Evolutionary conservation across 2,329 filamentous ascomycete genomes (phyloP).

Genomic region (Gnomoniopsis smithogilvyi): DNA sequence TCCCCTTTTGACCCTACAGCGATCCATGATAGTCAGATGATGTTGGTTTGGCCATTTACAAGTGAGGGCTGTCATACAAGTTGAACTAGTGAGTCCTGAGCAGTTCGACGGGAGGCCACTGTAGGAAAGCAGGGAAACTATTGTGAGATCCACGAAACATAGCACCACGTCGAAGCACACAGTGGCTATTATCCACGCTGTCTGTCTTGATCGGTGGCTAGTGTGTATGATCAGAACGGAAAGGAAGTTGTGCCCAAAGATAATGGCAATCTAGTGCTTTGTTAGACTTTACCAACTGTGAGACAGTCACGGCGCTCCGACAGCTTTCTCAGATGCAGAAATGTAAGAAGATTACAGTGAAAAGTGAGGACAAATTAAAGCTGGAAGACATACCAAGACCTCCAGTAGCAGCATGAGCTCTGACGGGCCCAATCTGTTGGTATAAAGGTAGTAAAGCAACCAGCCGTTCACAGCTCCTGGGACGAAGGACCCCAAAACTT

Average conservation of each 20-base stretch:
- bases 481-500: constrained; percentile 28
- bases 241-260: constrained; percentile 30
- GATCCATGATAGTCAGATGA: not conserved
- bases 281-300: not conserved
- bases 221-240: constrained; percentile 30
- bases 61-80: not conserved
- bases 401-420: constrained; percentile 29
- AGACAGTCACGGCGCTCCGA: not conserved
- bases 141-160: constrained; percentile 27
- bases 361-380: not conserved
- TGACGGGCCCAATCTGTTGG: constrained; percentile 25
- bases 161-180: constrained; percentile 30
- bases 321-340: not conserved
- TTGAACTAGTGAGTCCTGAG: constrained; percentile 26
- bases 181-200: constrained; percentile 25
- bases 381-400: constrained; percentile 30
- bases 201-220: constrained; percentile 23
- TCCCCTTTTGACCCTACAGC: not conserved
- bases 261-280: constrained; percentile 24
- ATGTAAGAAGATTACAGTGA: not conserved
- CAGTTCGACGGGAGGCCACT: constrained; percentile 33
- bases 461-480: constrained; percentile 33
- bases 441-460: constrained; percentile 28
- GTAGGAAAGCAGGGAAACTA: constrained; percentile 31
- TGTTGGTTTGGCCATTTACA: not conserved